phyloP scores from a whole-genome alignment of 208 protist species.

The Leptomonas pyrrhocoris region DNA sequence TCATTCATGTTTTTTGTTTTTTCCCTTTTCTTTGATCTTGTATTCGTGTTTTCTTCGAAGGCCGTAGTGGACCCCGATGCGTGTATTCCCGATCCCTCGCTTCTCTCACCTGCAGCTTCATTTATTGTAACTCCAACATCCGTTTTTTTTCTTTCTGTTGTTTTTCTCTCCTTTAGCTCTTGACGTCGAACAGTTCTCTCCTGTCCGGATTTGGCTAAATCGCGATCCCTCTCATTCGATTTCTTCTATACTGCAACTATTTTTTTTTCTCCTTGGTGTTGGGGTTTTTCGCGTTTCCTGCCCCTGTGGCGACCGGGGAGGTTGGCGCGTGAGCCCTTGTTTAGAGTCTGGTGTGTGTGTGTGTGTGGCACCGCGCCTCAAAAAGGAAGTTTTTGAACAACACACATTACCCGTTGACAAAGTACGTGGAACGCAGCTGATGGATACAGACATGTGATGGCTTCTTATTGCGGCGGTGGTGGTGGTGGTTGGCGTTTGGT shows the following conservation, averaged over 20 bases:
- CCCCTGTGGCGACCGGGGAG: too few relatives aligned
- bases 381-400: slow-evolving; percentile 8
- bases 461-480: too few relatives aligned
- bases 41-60: slow-evolving; percentile 6
- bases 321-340: not conserved
- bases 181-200: slow-evolving; percentile 12
- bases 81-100: not conserved
- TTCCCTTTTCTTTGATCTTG: not conserved
- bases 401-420: too few relatives aligned
- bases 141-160: slow-evolving; percentile 7
- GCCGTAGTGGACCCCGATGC: not conserved
- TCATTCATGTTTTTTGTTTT: slow-evolving; percentile 5
- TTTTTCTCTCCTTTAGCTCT: not conserved
- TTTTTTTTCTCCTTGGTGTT: not conserved
- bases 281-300: too few relatives aligned
- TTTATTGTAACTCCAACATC: not conserved
- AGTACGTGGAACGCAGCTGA: too few relatives aligned
- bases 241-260: slow-evolving; percentile 4
- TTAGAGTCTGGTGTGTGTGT: not conserved
- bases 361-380: not conserved
- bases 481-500: too few relatives aligned
- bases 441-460: too few relatives aligned
- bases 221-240: too few relatives aligned
- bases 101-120: slow-evolving; percentile 8
- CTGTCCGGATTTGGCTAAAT: slow-evolving; percentile 3